Base-by-base conservation (phyloP, 1,284 basidiomycete genomes). In the Chalciporus piperatoides region DNA sequence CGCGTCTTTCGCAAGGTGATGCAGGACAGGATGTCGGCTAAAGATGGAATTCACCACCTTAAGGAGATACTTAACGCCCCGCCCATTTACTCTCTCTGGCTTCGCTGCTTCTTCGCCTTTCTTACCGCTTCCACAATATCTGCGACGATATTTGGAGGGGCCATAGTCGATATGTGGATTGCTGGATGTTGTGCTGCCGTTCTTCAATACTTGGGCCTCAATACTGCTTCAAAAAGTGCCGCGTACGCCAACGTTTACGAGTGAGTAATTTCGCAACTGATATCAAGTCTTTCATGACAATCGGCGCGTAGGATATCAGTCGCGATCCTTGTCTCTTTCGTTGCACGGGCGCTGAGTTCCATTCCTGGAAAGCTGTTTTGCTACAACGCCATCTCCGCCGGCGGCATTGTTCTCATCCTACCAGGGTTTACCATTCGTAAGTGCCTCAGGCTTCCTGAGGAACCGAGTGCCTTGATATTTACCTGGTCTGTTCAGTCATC, bases 201-300 rank as follows among this genome's bases (percentile, higher is more conserved):
- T 41, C 69, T 93, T 43, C 84, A 88, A 57, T 90, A 85, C 63
- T 73, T 92, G 39, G 88, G 90, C 25, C 70, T 92, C 43, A 83
- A 81, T 59, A 81, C 85, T 4, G 89, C 90, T 6, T 78, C 82
- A 51, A 90, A 87, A 67, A 90, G 85, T 59, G 76, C 86, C 1
- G 83, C 90, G 69, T 93, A 92, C 66, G 88, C 88, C 6, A 92
- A 91, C 59, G 87, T 94, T 49, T 93, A 92, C 59, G 91, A 93
- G 90, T 91, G 62, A 68, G 86, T 75, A 6, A n/a, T 23, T 38
- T 27, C 37, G 35, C 12, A n/a, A 50, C 39, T 24, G 43, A 27
- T 30, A 24, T 14, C 11, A 28, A 15, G 25, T 12, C 10, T 17
- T 35, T 17, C 37, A 11, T 45, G 21, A 23, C 49, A 27, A 45